A percentile compares a stretch with the other conserved stretches of the same genome.
Conservation (phyloP, 441 rosid genomes). For the Populus trichocarpa region DNA sequence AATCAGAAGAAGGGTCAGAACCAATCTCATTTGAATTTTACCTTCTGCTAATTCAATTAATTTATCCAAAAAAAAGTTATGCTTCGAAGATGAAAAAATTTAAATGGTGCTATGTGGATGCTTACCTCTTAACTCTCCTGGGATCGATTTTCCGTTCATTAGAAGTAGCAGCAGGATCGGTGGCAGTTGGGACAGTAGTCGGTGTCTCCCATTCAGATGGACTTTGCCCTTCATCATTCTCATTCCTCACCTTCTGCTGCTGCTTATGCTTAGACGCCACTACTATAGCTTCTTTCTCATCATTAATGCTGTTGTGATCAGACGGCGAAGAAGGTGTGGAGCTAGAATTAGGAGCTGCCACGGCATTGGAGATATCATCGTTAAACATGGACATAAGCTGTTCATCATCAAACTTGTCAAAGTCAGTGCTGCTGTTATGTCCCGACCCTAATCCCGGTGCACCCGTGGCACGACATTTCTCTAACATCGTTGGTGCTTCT, state of each 20-base stretch:
- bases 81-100: neutral
- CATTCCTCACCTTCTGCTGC: conserved; percentile 30
- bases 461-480: conserved; percentile 28
- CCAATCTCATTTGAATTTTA: neutral
- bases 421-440: conserved; percentile 15
- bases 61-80: too few species aligned
- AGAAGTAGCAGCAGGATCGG: conserved; percentile 14
- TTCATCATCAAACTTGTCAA: conserved; percentile 56
- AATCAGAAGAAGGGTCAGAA: neutral
- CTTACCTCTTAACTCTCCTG: conserved; percentile 62
- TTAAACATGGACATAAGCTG: conserved; percentile 67
- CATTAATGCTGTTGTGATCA: conserved; percentile 50
- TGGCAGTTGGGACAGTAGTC: conserved; percentile 15
- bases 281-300: conserved; percentile 31
- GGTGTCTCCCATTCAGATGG: conserved; percentile 35
- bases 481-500: conserved; percentile 28
- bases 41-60: neutral
- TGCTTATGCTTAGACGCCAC: conserved; percentile 18
- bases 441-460: conserved; percentile 3
- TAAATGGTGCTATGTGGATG: neutral
- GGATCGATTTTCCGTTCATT: conserved; percentile 41
- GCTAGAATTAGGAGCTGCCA: conserved; percentile 28
- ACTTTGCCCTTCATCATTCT: conserved; percentile 47
- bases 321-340: conserved; percentile 47
- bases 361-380: conserved; percentile 31